phyloP scores from a whole-genome alignment of 116 monocot genomes.

The Posidonia oceanica region DNA sequence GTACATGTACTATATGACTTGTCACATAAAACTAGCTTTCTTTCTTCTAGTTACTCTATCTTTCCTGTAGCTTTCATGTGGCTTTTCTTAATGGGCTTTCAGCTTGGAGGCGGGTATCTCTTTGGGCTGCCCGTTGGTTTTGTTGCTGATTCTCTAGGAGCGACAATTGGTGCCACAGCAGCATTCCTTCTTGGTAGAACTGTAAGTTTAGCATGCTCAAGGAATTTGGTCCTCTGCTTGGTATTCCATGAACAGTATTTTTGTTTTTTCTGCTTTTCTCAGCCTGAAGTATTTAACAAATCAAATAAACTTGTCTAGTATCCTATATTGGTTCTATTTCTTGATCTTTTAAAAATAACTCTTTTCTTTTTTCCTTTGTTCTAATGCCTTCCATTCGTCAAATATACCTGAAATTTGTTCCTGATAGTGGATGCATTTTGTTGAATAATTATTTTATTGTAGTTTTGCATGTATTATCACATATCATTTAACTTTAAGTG shows the following conservation, averaged over 20 bases:
- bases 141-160: conserved; percentile 96
- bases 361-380: no score
- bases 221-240: not conserved
- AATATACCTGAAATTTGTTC: no score
- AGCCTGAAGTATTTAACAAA: not conserved
- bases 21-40: no score
- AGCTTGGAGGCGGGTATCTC: conserved; percentile 99
- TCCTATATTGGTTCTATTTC: no score
- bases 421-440: no score
- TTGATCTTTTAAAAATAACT: no score
- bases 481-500: no score
- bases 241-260: not conserved
- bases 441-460: no score
- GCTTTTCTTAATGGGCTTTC: conserved; percentile 12
- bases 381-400: no score
- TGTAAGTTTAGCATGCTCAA: conserved; percentile 29
- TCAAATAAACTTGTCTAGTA: no score
- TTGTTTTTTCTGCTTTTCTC: not conserved
- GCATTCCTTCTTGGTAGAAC: conserved; percentile 97
- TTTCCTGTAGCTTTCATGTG: not conserved
- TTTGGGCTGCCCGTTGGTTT: conserved; percentile 94
- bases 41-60: not conserved
- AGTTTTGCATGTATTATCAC: no score
- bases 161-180: conserved; percentile 90
- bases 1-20: no score